Percentiles rank a stretch among this genome's conserved stretches.
Conservation (phyloP, 306 rosid species). For the Medicago arabica region DNA sequence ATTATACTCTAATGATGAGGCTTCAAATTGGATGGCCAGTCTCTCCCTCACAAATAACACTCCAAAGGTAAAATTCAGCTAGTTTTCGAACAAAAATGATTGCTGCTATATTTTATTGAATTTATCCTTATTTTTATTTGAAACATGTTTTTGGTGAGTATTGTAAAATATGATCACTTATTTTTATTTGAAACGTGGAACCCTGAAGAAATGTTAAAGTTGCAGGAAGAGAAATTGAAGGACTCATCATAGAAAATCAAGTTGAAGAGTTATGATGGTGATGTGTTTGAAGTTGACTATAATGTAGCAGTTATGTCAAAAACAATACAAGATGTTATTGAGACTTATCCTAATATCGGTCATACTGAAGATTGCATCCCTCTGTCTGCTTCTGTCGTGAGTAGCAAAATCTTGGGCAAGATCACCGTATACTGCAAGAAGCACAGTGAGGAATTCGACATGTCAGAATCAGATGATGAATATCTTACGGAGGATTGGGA, state of each 20-base stretch:
- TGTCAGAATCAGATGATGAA: too few relatives aligned
- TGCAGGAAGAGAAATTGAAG: background rate
- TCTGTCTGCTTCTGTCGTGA: slow-evolving; percentile 63
- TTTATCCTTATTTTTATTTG: too few relatives aligned
- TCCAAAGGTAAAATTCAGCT: background rate
- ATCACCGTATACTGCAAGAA: slow-evolving; percentile 67
- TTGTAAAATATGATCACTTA: too few relatives aligned
- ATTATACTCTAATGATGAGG: background rate
- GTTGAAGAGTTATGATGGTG: background rate
- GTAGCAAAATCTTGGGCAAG: slow-evolving; percentile 59
- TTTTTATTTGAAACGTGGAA: too few relatives aligned
- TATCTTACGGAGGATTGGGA: slow-evolving; percentile 51
- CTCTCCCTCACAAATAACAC: background rate
- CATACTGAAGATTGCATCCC: slow-evolving; percentile 49
- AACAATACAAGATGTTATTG: slow-evolving; percentile 44
- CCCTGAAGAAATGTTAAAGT: too few relatives aligned
- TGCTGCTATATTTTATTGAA: too few relatives aligned
- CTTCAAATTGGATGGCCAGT: background rate
- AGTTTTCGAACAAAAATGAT: too few relatives aligned
- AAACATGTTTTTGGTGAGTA: too few relatives aligned
- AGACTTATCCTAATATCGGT: slow-evolving; percentile 47
- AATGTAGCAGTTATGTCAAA: background rate
- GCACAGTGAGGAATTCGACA: too few relatives aligned
- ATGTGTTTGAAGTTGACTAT: background rate
- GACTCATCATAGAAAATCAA: background rate